Base-by-base conservation (phyloP, 148 eudicot genomes). In the Rhododendron mucronatum region DNA sequence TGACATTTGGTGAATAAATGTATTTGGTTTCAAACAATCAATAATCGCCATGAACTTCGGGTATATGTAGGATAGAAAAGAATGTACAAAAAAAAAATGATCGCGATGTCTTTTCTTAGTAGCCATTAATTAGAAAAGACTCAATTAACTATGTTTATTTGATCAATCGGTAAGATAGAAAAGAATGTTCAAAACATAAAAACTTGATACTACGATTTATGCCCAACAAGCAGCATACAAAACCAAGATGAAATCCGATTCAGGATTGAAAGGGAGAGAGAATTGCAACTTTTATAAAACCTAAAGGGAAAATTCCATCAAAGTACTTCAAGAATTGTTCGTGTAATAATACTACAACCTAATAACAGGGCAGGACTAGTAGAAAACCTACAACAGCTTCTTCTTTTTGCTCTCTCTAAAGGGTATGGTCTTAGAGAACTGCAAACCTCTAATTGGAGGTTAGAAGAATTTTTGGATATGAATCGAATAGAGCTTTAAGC, bases 361-460 rank as follows among this genome's bases (percentile, higher is more conserved):
- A 16, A 41, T 45, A 78, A 61, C 74, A 51, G 48, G 21, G 84
- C 18, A 2, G 7, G 15, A 51, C 37, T 53, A 18, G 30, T n/a
- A 57, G 84, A 30, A 30, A 30, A 33, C 0, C 35, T 6, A n/a
- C 59, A 53, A 28, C 8, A 37, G 67, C 50, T 0, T 47, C 11
- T 28, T 48, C 0, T n/a, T 20, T 7, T 80, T 85, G 15, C 30
- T 53, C 5, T 14, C 21, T 33, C n/a, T 44, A 80, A 41, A 80
- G 5, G 6, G 30, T 80, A 26, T 28, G 48, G 63, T 71, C 53
- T 30, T 53, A n/a, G 73, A 50, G 28, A 63, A n/a, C 21, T 86
- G 63, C 84, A 53, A 82, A 81, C 84, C 88, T 86, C 76, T 74
- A 53, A 73, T 41, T 82, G 35, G 73, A 73, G 18, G 63, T 61